phyloP scores from a whole-genome alignment of 805 yeast species.

The Saccharomyces mikatae region DNA sequence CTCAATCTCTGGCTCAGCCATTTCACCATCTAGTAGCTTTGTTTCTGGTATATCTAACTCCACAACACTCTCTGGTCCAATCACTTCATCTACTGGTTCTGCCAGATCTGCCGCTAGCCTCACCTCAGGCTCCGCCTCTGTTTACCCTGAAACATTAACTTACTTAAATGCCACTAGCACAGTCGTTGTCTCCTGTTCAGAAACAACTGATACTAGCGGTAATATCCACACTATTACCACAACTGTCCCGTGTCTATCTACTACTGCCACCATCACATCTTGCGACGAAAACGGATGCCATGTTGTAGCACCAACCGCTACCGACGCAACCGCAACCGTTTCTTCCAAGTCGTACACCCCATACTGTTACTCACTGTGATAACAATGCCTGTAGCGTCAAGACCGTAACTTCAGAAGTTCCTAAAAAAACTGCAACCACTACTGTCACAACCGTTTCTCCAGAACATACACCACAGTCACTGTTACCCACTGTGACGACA shows the following conservation, averaged over 20 bases:
- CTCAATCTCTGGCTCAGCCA: slow-evolving; percentile 1
- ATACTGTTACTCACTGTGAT: neutral
- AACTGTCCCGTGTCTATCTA: slow-evolving; percentile 2
- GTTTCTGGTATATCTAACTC: slow-evolving; percentile 13
- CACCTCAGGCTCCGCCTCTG: slow-evolving; percentile 2
- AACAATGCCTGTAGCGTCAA: neutral
- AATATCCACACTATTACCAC: neutral
- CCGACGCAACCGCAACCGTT: slow-evolving; percentile 1
- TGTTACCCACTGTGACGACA: neutral
- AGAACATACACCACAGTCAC: neutral
- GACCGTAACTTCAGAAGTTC: neutral
- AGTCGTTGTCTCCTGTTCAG: neutral
- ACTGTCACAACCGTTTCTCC: neutral
- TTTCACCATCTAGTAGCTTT: slow-evolving; percentile 3
- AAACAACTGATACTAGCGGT: neutral
- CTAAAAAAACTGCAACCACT: neutral
- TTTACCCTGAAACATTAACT: slow-evolving; percentile 2
- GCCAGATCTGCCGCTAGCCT: neutral
- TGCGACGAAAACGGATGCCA: slow-evolving; percentile 1
- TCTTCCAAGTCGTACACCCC: neutral
- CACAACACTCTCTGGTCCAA: neutral
- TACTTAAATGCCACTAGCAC: neutral
- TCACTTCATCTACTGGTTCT: neutral
- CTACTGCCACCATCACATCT: slow-evolving; percentile 4
- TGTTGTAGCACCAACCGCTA: neutral